Evolutionary conservation across 2,329 filamentous ascomycete genomes (phyloP), one percentile per base, ranked within the genome.

Genomic region (Ophiocordyceps camponoti-rufipedis): DNA sequence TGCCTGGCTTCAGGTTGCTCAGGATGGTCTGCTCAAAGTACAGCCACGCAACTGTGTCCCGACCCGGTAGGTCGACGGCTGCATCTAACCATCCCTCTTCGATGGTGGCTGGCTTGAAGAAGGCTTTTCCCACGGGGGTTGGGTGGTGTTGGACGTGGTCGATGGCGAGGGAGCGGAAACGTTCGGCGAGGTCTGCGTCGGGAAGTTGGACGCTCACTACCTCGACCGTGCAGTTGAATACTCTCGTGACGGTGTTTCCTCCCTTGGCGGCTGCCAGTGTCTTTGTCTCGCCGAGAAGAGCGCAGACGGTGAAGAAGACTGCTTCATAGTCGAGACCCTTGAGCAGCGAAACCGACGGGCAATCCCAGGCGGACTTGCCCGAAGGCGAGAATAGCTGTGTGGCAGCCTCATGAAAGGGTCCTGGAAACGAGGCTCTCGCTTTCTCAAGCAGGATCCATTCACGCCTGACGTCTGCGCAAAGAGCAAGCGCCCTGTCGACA

Each of bases 341-440:
- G 0, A 71, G 60, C 1, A 56, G 52, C 11, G 50, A 51, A 41
- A 53, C 55, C 4, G 51, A 45, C 4, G 51, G 47, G 42, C 57
- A 53, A 1, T 54, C 54, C 59, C 58, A 62, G 9, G 56, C 53
- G 5, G 61, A 47, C 5, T 58, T 48, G 0, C 54, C 51, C 11
- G 52, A 40, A 1, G 60, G 23, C 28, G 41, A 75, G 54, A 84
- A 85, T 0, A 93, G 65, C 10, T 72, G 74, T 2, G 78, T 78
- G 43, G 81, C 81, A 1, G 83, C 80, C n/a, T 70, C 67, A 59
- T 93, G 93, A 69, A 94, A 95, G 11, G 74, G 62, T 1, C 88
- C 88, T 0, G 88, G 87, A 6, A 93, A 66, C 2, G 60, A 58
- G 1, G 56, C 48, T 1, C 67, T 63, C 8, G 82, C 64, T 28